A percentile compares a stretch with the other conserved stretches of the same genome.
Conservation (phyloP, 177 flowering plant species). For the Telopea speciosissima region DNA sequence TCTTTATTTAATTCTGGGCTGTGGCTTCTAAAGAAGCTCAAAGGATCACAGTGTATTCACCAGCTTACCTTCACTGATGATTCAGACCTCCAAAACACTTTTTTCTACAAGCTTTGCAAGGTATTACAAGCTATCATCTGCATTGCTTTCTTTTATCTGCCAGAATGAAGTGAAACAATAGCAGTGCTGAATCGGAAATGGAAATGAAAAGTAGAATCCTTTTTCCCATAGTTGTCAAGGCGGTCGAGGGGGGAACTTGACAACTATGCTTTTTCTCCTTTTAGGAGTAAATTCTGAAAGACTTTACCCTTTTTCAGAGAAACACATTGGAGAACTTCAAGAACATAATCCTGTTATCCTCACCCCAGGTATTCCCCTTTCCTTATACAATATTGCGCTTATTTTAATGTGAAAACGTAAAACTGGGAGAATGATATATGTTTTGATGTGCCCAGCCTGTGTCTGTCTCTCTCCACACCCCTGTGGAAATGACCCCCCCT, state of each 20-base stretch:
- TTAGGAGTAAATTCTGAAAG: background rate
- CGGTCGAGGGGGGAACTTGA: too few species aligned
- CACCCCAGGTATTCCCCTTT: conserved; percentile 74
- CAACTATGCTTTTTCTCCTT: background rate
- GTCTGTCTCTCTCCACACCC: too few species aligned
- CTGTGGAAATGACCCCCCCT: too few species aligned
- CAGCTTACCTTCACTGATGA: conserved; percentile 97
- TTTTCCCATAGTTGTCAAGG: too few species aligned
- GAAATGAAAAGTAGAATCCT: background rate
- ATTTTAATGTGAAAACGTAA: background rate
- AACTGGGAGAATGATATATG: too few species aligned
- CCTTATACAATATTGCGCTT: background rate
- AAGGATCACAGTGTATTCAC: conserved; percentile 80
- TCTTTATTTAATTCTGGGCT: conserved; percentile 90
- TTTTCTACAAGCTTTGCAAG: conserved; percentile 88
- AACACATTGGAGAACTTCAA: conserved; percentile 78
- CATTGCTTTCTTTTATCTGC: background rate
- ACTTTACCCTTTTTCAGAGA: conserved; percentile 46
- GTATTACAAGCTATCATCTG: conserved; percentile 27
- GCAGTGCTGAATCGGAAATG: background rate
- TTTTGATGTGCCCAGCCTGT: too few species aligned
- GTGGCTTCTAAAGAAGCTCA: conserved; percentile 94
- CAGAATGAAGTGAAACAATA: background rate
- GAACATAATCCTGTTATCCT: conserved; percentile 79
- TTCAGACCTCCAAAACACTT: conserved; percentile 81